Percentiles rank a stretch among this genome's conserved stretches.
These are phyloP conservation scores for Triticum aestivum DNA, from an alignment of 176 grass and related monocot genomes.

Conservation along the genomic window IWGSC_CS_RefSeq_v2.1 NC_057798.1:654965855-654966354, in stretches of 20 bases:
- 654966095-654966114: slow-evolving; percentile 82
- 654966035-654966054: slow-evolving; percentile 62
- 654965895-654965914: slow-evolving; percentile 85
- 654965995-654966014: slow-evolving; percentile 48
- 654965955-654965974: slow-evolving; percentile 19
- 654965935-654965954: slow-evolving; percentile 60
- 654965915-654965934: slow-evolving; percentile 72
- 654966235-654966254: neutral
- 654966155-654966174: slow-evolving; percentile 21
- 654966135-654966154: slow-evolving; percentile 10
- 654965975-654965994: slow-evolving; percentile 31
- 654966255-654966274: neutral
- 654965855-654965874: slow-evolving; percentile 64
- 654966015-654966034: slow-evolving; percentile 81
- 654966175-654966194: neutral
- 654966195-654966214: slow-evolving; percentile 21
- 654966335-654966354: neutral
- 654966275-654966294: neutral
- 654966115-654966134: slow-evolving; percentile 45
- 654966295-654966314: neutral
- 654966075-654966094: slow-evolving; percentile 87
- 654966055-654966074: slow-evolving; percentile 78
- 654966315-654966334: neutral
- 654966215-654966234: neutral
- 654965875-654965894: slow-evolving; percentile 92